Percentiles rank a stretch among this genome's conserved stretches.
Conservation (phyloP, 1,139 yeast species). For the Geotrichum europaeum region DNA sequence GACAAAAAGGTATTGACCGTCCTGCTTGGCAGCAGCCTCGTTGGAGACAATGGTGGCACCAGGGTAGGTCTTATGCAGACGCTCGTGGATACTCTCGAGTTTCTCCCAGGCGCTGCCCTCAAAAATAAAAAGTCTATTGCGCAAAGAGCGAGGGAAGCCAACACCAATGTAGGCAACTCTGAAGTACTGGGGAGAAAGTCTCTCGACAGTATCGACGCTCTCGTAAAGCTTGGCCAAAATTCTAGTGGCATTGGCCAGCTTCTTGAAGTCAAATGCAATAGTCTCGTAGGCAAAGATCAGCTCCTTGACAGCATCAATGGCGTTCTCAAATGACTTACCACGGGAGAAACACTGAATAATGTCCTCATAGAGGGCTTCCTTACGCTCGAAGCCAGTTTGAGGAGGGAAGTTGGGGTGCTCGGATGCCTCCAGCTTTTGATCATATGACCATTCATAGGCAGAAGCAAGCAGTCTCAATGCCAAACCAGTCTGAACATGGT, state of each 20-base stretch:
- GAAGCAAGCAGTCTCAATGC: conserved; percentile 72
- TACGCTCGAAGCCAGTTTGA: conserved; percentile 76
- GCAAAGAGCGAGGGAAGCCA: conserved; percentile 73
- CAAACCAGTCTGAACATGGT: conserved; percentile 77
- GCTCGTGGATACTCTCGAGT: conserved; percentile 73
- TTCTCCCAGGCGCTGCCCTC: conserved; percentile 89
- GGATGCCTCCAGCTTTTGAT: conserved; percentile 50
- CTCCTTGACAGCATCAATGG: conserved; percentile 71
- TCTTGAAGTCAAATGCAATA: conserved; percentile 68
- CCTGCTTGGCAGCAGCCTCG: conserved; percentile 59
- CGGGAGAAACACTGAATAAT: conserved; percentile 66
- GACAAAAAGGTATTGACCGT: conserved; percentile 71
- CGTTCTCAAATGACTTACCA: conserved; percentile 72
- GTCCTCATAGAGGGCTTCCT: conserved; percentile 63
- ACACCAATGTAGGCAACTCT: conserved; percentile 75
- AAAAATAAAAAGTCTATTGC: conserved; percentile 72
- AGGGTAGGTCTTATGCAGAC: conserved; percentile 69
- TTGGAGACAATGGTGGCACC: conserved; percentile 71
- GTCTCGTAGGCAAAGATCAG: conserved; percentile 68
- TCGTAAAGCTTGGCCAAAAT: conserved; percentile 63
- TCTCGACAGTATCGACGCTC: conserved; percentile 64
- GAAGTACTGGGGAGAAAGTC: conserved; percentile 68
- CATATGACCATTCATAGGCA: conserved; percentile 72
- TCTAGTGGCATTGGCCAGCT: conserved; percentile 67
- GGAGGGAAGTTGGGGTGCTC: conserved; percentile 68